Evolutionary conservation across 768 basidiomycete genomes (phyloP).

Genomic region (Collybia nuda): DNA sequence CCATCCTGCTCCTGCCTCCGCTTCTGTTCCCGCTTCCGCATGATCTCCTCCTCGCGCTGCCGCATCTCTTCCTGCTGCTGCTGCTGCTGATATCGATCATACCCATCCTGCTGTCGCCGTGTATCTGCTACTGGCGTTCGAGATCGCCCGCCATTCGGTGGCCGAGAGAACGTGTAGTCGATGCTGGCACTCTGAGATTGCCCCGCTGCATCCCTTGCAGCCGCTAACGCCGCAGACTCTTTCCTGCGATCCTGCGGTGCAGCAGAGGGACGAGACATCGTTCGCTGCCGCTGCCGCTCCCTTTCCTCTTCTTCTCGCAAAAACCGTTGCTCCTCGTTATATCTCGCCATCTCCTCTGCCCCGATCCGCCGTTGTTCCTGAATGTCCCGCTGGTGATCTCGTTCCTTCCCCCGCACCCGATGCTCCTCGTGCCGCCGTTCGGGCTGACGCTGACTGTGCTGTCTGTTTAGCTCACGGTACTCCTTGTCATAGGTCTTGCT

Average conservation of each 20-base stretch:
- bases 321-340: constrained; percentile 28
- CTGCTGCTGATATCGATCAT: constrained; percentile 28
- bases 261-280: constrained; percentile 10
- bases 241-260: constrained; percentile 5
- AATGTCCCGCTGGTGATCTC: constrained; percentile 14
- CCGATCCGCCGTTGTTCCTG: constrained; percentile 16
- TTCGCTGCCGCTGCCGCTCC: constrained; percentile 22
- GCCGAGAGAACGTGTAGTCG: constrained; percentile 30
- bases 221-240: constrained; percentile 21
- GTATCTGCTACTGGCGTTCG: constrained; percentile 3
- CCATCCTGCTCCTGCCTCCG: constrained; percentile 55
- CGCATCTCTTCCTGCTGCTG: constrained; percentile 47
- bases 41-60: constrained; percentile 47
- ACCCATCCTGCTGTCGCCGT: constrained; percentile 8
- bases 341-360: constrained; percentile 34
- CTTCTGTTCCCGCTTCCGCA: constrained; percentile 34
- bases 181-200: constrained; percentile 7
- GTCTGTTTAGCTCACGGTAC: constrained; percentile 21
- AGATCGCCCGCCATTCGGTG: constrained; percentile 9
- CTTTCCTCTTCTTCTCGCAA: constrained; percentile 23
- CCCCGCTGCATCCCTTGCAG: constrained; percentile 20
- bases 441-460: constrained; percentile 24
- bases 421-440: neutral
- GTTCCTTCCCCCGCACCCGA: constrained; percentile 2
- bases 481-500: constrained; percentile 11